Evolutionary conservation across 192 early-diverging fungal species (phyloP), one percentile per base, ranked within the genome.

Genomic region (Coemansia aciculifera): DNA sequence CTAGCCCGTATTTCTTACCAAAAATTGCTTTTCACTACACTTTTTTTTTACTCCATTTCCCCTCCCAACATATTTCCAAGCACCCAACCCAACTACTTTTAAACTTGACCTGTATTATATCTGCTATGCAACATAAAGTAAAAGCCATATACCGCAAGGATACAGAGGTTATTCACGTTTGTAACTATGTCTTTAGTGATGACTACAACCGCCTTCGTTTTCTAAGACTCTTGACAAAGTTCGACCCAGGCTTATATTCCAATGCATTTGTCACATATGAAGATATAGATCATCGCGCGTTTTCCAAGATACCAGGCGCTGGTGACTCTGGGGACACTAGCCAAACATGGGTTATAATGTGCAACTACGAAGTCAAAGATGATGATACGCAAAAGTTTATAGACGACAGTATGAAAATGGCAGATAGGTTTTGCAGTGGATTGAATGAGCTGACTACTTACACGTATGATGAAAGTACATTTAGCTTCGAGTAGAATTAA

Each of bases 141-240:
- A 57, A 57, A 31, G 29, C 54, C 13, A 34, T 57, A 29, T 57
- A 57, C 15, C 54, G 29, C 32, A 57, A 34, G 15, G 54, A 57
- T 8, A n/a, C 54, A 5, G 54, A 57, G 31, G 29, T 32, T 17
- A n/a, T 57, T 5, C 29, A 57, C 29, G 27, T 32, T 17, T 57
- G 54, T 6, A 4, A 32, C 15, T 57, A 57, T 32, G 31, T 57
- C 5, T 57, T 57, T 57, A 57, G 54, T 17, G 29, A 57, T 7
- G 54, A 57, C 15, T 3, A 13, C n/a, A 31, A 57, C 15, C 54
- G 54, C 29, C 29, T 32, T 34, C 54, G 54, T 10, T 57, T 57
- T 32, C 29, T 57, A 57, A 57, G 54, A 17, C 54, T 57, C 2
- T 32, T 57, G 54, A 32, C 13, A 17, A 57, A 57, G 27, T n/a